A percentile compares a stretch with the other conserved stretches of the same genome.
These are phyloP conservation scores for Henckelia pumila DNA, from an alignment of 257 asterid genomes.

Conservation along the genomic window DNA sequence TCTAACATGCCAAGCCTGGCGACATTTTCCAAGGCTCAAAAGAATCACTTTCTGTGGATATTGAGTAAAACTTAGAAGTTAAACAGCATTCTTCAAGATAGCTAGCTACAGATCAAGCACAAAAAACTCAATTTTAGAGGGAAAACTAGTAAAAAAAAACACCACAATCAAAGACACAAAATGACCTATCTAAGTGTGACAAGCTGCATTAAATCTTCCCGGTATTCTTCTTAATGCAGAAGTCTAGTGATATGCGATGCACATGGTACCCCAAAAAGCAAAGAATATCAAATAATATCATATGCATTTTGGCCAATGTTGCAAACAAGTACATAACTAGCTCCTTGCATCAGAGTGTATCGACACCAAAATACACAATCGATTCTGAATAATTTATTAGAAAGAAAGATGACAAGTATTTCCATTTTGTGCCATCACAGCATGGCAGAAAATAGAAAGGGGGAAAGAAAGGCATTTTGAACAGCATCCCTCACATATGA, in stretches of 20 bases:
- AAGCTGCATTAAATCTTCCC: too few species aligned
- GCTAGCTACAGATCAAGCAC: not conserved
- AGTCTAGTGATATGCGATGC: too few species aligned
- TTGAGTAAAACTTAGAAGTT: not conserved
- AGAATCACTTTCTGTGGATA: not conserved
- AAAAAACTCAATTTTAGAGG: not conserved
- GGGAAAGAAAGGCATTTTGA: constrained; percentile 1
- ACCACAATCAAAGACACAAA: too few species aligned
- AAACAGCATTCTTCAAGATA: too few species aligned
- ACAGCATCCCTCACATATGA: constrained; percentile 5
- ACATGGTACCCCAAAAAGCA: not conserved
- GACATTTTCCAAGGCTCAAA: not conserved
- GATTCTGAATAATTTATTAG: not conserved
- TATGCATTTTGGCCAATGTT: not conserved
- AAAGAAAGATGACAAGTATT: not conserved
- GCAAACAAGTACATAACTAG: not conserved
- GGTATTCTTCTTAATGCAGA: too few species aligned
- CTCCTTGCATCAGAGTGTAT: not conserved
- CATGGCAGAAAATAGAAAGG: not conserved
- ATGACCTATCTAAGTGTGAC: not conserved
- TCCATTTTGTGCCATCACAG: constrained; percentile 7
- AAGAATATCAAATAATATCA: not conserved
- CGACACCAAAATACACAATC: constrained; percentile 7
- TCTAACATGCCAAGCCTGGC: too few species aligned
- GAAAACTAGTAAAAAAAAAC: too few species aligned